A percentile compares a stretch with the other conserved stretches of the same genome.
Conservation (phyloP, 106 monocot species). For the Allium sativum region DNA sequence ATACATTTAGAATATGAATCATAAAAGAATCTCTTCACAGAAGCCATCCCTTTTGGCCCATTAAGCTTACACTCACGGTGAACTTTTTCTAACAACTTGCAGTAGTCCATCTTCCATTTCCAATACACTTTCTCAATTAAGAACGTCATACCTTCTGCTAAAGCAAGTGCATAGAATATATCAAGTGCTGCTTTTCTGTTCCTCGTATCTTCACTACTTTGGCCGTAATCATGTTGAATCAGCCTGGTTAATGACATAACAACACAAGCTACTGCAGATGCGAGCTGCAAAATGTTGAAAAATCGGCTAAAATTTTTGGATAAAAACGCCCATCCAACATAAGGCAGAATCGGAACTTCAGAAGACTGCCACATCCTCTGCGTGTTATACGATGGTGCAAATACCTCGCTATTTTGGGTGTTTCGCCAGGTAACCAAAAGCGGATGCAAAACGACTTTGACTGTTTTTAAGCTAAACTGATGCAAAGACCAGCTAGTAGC, state of each 20-base stretch:
- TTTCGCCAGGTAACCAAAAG: too few species aligned
- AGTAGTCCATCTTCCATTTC: constrained; percentile 18
- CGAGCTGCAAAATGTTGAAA: constrained; percentile 29
- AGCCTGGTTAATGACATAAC: constrained; percentile 34
- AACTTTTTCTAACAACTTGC: constrained; percentile 26
- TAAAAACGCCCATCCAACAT: constrained; percentile 15
- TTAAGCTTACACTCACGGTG: constrained; percentile 1
- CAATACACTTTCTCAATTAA: constrained; percentile 53
- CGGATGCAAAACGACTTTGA: too few species aligned
- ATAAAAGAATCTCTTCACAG: constrained; percentile 11
- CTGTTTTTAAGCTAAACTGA: too few species aligned
- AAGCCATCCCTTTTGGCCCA: constrained; percentile 1
- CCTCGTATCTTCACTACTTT: background rate
- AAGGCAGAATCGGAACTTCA: constrained; percentile 11
- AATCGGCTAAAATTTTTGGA: constrained; percentile 29
- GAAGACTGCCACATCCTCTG: constrained; percentile 16
- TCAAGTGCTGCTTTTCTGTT: constrained; percentile 25
- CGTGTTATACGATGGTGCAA: too few species aligned
- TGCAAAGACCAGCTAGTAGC: constrained; percentile 8
- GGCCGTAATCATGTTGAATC: constrained; percentile 22
- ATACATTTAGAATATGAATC: constrained; percentile 19
- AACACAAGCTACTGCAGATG: constrained; percentile 22
- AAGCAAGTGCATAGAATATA: constrained; percentile 42
- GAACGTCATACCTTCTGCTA: constrained; percentile 34
- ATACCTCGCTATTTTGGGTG: too few species aligned